A percentile compares a stretch with the other conserved stretches of the same genome.
phyloP scores from a whole-genome alignment of 2,329 filamentous ascomycete species.

The Tolypocladium sp. region DNA sequence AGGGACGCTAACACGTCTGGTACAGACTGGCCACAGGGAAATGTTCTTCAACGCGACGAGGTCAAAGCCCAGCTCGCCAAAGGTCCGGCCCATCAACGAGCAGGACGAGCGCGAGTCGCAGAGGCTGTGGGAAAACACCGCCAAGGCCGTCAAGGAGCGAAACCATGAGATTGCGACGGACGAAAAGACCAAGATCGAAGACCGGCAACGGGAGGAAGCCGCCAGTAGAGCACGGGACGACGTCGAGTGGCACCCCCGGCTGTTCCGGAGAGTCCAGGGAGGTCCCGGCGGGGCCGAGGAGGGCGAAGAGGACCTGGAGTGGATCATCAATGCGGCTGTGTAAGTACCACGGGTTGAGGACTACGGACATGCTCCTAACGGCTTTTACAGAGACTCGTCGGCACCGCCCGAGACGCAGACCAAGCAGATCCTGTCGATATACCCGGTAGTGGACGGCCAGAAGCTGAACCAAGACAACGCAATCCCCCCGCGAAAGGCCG shows the following conservation, averaged over 20 bases:
- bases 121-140: constrained; percentile 74
- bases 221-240: constrained; percentile 68
- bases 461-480: constrained; percentile 43
- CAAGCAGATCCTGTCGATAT: constrained; percentile 78
- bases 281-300: constrained; percentile 65
- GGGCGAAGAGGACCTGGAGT: constrained; percentile 84
- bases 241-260: constrained; percentile 76
- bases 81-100: constrained; percentile 69
- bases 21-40: constrained; percentile 80
- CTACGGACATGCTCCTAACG: constrained; percentile 5
- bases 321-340: constrained; percentile 86
- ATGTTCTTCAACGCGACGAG: constrained; percentile 80
- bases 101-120: constrained; percentile 89
- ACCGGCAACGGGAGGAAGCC: constrained; percentile 82
- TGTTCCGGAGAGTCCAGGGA: constrained; percentile 70
- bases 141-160: constrained; percentile 68
- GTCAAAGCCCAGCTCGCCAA: constrained; percentile 66
- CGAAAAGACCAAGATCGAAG: constrained; percentile 94
- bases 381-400: constrained; percentile 16
- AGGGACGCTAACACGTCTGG: not conserved
- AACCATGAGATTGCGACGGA: constrained; percentile 88
- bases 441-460: constrained; percentile 76
- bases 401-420: constrained; percentile 59
- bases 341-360: constrained; percentile 29
- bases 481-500: constrained; percentile 36